phyloP scores from a whole-genome alignment of 805 yeast genomes.

The Deakozyma indianensis region DNA sequence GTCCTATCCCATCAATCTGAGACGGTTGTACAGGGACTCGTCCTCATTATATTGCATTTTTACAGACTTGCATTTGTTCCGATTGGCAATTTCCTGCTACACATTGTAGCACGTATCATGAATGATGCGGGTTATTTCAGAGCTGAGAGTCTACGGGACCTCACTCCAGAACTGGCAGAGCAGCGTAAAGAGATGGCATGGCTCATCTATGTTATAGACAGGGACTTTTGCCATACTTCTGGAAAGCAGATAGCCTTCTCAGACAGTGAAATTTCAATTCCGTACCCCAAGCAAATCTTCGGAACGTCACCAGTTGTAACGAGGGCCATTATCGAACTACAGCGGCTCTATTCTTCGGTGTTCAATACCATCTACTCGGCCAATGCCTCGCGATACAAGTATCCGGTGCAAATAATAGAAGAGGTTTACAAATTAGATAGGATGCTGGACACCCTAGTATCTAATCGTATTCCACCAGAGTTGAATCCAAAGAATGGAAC shows the following conservation, averaged over 20 bases:
- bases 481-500: background rate
- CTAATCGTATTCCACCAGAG: background rate
- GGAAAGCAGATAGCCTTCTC: background rate
- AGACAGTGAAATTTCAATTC: background rate
- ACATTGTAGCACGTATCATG: background rate
- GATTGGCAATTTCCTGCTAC: background rate
- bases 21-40: background rate
- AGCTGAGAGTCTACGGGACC: background rate
- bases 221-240: background rate
- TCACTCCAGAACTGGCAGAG: background rate
- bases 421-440: background rate
- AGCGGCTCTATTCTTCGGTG: background rate
- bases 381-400: background rate
- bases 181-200: background rate
- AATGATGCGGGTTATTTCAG: background rate
- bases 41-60: background rate
- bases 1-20: background rate
- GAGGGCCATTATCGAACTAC: background rate
- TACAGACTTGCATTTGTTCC: background rate
- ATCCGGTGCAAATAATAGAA: background rate
- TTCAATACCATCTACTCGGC: no score
- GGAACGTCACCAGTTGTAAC: background rate
- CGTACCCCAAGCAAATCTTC: background rate
- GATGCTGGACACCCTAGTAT: background rate
- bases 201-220: background rate